Evolutionary conservation across 2,329 filamentous ascomycete genomes (phyloP).

Genomic region (Fusarium tuaranense): DNA sequence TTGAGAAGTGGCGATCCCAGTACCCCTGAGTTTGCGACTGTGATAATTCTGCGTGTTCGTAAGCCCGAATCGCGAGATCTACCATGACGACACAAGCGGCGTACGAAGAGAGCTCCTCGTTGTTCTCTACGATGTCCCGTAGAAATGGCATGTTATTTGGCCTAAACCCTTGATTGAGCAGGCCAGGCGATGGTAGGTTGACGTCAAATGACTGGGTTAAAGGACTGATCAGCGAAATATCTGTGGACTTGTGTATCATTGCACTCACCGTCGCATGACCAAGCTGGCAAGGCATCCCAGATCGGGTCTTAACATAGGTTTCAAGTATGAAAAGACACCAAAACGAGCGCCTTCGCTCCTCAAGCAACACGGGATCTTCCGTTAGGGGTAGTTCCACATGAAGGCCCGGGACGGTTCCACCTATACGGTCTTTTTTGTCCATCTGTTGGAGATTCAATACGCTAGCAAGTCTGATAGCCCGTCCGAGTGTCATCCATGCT

Average conservation of each 20-base stretch:
- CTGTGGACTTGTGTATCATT: background rate
- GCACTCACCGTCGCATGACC: background rate
- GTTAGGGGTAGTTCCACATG: background rate
- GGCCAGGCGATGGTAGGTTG: background rate
- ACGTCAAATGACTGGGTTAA: background rate
- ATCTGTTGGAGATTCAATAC: background rate
- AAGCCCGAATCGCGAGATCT: background rate
- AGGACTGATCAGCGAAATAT: background rate
- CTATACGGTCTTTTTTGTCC: background rate
- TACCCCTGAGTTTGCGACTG: background rate
- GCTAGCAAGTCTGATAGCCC: background rate
- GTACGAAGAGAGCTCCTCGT: background rate
- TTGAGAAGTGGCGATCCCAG: background rate
- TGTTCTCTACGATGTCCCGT: too few relatives aligned
- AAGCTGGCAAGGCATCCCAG: background rate
- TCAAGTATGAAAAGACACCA: background rate
- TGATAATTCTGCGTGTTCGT: background rate
- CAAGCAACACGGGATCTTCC: background rate
- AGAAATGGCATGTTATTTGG: background rate
- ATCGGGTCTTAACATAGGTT: background rate
- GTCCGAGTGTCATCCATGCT: background rate
- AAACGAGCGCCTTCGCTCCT: background rate
- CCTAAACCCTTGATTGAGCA: fast-evolving
- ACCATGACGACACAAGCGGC: background rate
- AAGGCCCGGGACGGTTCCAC: background rate